Evolutionary conservation across 352 stramenopile species (phyloP).

Genomic region (Phytophthora chlamydospora): DNA sequence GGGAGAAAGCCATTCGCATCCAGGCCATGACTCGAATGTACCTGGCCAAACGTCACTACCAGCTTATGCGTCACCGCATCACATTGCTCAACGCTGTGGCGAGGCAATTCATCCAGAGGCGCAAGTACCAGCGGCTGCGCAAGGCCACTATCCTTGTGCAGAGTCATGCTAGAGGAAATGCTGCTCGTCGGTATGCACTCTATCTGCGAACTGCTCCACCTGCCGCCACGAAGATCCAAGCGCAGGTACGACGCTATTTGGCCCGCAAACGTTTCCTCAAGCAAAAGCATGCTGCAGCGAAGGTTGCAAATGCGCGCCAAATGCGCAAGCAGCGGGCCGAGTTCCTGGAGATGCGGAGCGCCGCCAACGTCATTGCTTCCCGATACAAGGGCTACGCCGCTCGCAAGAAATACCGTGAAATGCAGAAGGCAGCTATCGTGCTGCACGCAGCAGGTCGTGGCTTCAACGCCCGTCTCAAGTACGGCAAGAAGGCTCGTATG

Average conservation of each 20-base stretch:
- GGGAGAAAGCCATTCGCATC: constrained; percentile 64
- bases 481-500: constrained; percentile 84
- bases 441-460: constrained; percentile 81
- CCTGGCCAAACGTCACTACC: constrained; percentile 58
- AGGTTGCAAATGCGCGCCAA: constrained; percentile 73
- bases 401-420: constrained; percentile 65
- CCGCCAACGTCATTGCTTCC: constrained; percentile 72
- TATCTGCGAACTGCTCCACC: constrained; percentile 79
- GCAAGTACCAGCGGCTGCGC: constrained; percentile 70
- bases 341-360: constrained; percentile 70
- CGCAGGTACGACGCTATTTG: constrained; percentile 70
- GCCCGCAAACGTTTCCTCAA: constrained; percentile 70
- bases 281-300: constrained; percentile 69
- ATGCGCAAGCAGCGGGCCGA: constrained; percentile 68
- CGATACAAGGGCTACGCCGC: constrained; percentile 76
- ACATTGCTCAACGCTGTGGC: constrained; percentile 74
- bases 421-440: constrained; percentile 76
- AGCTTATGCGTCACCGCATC: constrained; percentile 57
- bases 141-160: constrained; percentile 78
- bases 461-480: constrained; percentile 85
- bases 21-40: constrained; percentile 80
- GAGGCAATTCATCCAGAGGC: constrained; percentile 74
- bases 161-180: constrained; percentile 70
- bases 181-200: constrained; percentile 65
- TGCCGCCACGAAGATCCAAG: constrained; percentile 83